Conservation (phyloP, 257 asterid genomes). For the Petrea volubilis region DNA sequence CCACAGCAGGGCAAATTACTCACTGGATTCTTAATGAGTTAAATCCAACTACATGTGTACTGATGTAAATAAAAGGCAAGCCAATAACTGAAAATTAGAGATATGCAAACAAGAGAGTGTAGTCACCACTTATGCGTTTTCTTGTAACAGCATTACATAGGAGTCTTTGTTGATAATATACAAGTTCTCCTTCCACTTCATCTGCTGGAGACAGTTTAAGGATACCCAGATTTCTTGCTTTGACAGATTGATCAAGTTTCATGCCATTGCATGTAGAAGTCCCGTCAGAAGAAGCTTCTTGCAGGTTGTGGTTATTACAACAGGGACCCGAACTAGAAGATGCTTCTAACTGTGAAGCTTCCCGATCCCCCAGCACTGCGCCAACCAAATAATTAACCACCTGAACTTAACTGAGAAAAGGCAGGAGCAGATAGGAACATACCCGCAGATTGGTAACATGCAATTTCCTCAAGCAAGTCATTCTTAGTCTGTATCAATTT, state of each 20-base stretch:
- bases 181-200: slow-evolving; percentile 95
- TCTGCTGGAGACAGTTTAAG: slow-evolving; percentile 73
- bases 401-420: slow-evolving; percentile 19
- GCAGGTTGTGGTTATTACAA: slow-evolving; percentile 52
- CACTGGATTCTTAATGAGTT: neutral
- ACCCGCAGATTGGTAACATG: slow-evolving; percentile 49
- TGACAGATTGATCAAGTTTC: slow-evolving; percentile 53
- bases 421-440: slow-evolving; percentile 28
- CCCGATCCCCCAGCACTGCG: slow-evolving; percentile 69
- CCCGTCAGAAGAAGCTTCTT: slow-evolving; percentile 39
- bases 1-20: slow-evolving; percentile 15
- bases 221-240: slow-evolving; percentile 52
- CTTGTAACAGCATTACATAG: slow-evolving; percentile 51
- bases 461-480: slow-evolving; percentile 35
- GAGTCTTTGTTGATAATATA: slow-evolving; percentile 73
- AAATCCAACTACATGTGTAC: slow-evolving; percentile 20
- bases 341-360: slow-evolving; percentile 64
- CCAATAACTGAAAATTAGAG: neutral
- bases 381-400: slow-evolving; percentile 36
- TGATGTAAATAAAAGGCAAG: neutral
- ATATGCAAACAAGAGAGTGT: slow-evolving; percentile 26
- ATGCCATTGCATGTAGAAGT: slow-evolving; percentile 37
- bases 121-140: slow-evolving; percentile 64
- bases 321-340: slow-evolving; percentile 84
- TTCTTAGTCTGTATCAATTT: slow-evolving; percentile 50